Evolutionary conservation across 257 asterid genomes (phyloP).

Genomic region (Dorcoceras hygrometricum): DNA sequence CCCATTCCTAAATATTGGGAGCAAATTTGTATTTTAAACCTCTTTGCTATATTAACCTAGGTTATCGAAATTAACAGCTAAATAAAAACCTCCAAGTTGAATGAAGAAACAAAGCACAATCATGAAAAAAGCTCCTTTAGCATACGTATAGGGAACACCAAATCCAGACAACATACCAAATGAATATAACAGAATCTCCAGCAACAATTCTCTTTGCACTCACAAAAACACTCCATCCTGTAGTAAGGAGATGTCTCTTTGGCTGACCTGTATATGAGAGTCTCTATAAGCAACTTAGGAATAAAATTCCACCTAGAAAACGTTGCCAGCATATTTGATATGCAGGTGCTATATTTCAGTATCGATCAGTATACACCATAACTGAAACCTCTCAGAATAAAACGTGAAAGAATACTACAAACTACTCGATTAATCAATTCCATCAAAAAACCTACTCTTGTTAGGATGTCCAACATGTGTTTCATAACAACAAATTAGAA

Average conservation of each 20-base stretch:
- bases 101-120: not conserved
- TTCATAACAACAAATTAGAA: not conserved
- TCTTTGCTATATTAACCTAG: not conserved
- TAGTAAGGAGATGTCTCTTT: slow-evolving; percentile 93
- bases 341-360: not conserved
- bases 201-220: slow-evolving; percentile 95
- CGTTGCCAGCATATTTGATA: slow-evolving; percentile 1
- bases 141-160: not conserved
- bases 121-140: not conserved
- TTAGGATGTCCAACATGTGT: not conserved
- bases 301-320: slow-evolving; percentile 18
- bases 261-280: slow-evolving; percentile 74
- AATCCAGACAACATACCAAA: slow-evolving; percentile 51
- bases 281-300: slow-evolving; percentile 4
- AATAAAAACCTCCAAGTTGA: not conserved
- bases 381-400: not conserved
- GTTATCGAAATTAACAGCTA: not conserved
- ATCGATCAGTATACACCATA: slow-evolving; percentile 1
- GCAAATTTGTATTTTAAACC: too few relatives aligned
- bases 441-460: not conserved
- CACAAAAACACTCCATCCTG: slow-evolving; percentile 97
- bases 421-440: not conserved
- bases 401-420: slow-evolving; percentile 2
- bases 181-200: slow-evolving; percentile 94
- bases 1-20: not conserved